Conservation (phyloP, 108 stramenopile species). For the Skeletonema grethae region DNA sequence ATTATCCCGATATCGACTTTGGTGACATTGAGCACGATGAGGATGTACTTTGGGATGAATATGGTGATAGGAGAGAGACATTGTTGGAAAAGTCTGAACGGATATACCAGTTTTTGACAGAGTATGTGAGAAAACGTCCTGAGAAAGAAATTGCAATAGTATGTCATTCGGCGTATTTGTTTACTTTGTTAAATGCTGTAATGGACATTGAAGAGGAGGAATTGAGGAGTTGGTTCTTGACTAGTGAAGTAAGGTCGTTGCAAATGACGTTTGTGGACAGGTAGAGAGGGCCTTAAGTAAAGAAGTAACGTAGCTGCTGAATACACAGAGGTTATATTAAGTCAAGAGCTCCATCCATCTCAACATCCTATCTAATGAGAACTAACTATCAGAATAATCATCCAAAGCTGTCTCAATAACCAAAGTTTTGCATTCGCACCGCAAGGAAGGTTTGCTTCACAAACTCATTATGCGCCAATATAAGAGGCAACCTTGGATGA, state of each 20-base stretch:
- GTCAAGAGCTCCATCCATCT: not conserved
- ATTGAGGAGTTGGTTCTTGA: slow-evolving; percentile 59
- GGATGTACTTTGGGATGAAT: slow-evolving; percentile 36
- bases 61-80: slow-evolving; percentile 45
- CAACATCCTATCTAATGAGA: not conserved
- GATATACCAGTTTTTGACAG: slow-evolving; percentile 58
- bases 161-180: slow-evolving; percentile 65
- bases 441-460: slow-evolving; percentile 22
- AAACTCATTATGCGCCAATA: slow-evolving; percentile 42
- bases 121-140: slow-evolving; percentile 51
- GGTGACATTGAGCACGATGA: slow-evolving; percentile 51
- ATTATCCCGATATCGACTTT: slow-evolving; percentile 62
- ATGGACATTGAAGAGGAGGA: slow-evolving; percentile 51
- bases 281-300: not conserved
- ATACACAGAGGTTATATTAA: not conserved
- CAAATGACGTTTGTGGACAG: slow-evolving; percentile 47
- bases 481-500: slow-evolving; percentile 40
- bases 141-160: slow-evolving; percentile 66
- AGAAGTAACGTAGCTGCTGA: not conserved
- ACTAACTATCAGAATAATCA: not conserved
- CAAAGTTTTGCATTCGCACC: slow-evolving; percentile 20
- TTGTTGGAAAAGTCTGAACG: slow-evolving; percentile 45
- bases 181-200: slow-evolving; percentile 62
- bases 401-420: not conserved
- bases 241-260: slow-evolving; percentile 64